Evolutionary conservation across 306 rosid genomes (phyloP), one percentile per base, ranked within the genome.

Genomic region (Pueraria montana): DNA sequence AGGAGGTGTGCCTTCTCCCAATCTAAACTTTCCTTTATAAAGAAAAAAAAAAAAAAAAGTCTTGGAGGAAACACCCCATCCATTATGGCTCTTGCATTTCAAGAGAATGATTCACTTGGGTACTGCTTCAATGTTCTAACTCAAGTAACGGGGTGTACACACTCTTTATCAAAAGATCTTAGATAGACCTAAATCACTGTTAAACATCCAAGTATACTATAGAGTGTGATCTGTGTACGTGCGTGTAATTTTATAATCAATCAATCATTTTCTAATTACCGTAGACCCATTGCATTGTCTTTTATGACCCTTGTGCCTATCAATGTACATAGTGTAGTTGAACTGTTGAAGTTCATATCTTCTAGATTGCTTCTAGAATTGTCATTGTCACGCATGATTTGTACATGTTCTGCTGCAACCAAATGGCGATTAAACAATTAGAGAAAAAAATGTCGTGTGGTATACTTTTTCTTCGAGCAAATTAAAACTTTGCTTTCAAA

Each of bases 271-370:
- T 13, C 67, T 61, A 23, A 24, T 24, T 59, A 24, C 8, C 18
- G 2, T 18, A 52, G 61, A 53, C 16, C 62, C 14, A 56, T 4
- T 27, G 11, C 18, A 62, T 61, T 17, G 7, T 34, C 71, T 64
- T 64, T 32, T 30, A 32, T 24, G n/a, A 66, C 72, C 16, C 3
- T 40, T 68, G 48, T 38, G 59, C 46, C 13, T 79, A 11, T 24
- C 55, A 24, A 9, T 11, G 3, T 55, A 55, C 16, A 20, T 58
- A 43, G 66, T 59, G 8, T 13, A 20, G 18, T 59, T 76, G 69
- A 79, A 69, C 24, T 70, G 18, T 59, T 76, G 69, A 79, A 69
- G 34, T 70, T 59, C 67, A 68, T 56, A 56, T 64, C 59, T 65
- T 32, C 56, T 74, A 43, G n/a, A 58, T 24, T 78, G 27, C 79